Percentiles rank a stretch among this genome's conserved stretches.
phyloP scores from a whole-genome alignment of 208 protist species.

The Naegleria fowleri region DNA sequence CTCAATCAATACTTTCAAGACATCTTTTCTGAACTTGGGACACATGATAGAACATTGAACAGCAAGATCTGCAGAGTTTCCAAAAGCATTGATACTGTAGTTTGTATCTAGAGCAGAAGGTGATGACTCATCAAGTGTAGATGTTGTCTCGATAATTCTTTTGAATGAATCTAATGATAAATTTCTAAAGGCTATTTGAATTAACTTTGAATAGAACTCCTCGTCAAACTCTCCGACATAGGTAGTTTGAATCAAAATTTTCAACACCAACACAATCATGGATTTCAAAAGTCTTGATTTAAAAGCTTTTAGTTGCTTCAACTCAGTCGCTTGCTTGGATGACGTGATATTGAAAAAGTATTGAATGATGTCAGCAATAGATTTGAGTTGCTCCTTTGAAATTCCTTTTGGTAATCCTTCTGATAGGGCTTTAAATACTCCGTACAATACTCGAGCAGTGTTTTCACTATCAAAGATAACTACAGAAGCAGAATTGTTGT shows the following conservation, averaged over 20 bases:
- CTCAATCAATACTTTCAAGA: background rate
- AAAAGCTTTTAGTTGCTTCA: background rate
- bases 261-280: background rate
- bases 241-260: background rate
- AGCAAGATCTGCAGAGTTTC: background rate
- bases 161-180: background rate
- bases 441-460: background rate
- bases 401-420: conserved; percentile 10
- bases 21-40: background rate
- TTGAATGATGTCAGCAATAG: background rate
- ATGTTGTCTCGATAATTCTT: background rate
- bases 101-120: background rate
- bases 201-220: background rate
- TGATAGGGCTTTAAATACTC: background rate
- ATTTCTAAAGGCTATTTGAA: background rate
- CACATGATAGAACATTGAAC: background rate
- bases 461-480: background rate
- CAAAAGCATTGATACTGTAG: background rate
- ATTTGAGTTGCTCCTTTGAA: background rate
- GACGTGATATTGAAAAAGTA: background rate
- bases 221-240: background rate
- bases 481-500: background rate
- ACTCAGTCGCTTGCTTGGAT: background rate
- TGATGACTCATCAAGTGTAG: background rate
- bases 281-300: background rate